Evolutionary conservation across 2,329 filamentous ascomycete genomes (phyloP).

Genomic region (Rhynchosporium graminicola): DNA sequence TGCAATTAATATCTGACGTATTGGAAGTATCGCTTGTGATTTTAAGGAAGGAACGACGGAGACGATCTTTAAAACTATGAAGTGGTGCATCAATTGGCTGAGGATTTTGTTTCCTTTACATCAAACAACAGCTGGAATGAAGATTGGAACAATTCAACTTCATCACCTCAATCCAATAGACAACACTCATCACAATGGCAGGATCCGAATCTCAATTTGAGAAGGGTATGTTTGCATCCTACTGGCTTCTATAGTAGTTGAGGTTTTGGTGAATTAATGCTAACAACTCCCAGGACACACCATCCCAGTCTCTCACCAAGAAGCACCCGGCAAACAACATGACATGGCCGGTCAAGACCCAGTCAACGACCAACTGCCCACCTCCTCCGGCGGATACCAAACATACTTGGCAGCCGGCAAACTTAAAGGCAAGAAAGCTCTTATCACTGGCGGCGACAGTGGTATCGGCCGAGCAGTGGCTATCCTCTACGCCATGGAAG

Average conservation of each 20-base stretch:
- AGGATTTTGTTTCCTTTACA: constrained; percentile 31
- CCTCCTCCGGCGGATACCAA: constrained; percentile 65
- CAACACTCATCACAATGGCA: constrained; percentile 10
- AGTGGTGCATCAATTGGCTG: constrained; percentile 35
- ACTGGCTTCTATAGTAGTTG: not conserved
- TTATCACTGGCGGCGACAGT: constrained; percentile 80
- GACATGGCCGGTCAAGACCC: constrained; percentile 59
- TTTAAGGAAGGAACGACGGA: not conserved
- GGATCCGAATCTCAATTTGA: constrained; percentile 39
- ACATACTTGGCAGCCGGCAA: constrained; percentile 76
- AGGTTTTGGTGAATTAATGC: not conserved
- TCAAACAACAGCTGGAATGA: not conserved
- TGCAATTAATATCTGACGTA: constrained; percentile 8
- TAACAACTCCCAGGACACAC: constrained; percentile 46
- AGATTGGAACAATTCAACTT: not conserved
- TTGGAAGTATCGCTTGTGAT: not conserved
- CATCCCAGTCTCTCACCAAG: constrained; percentile 53
- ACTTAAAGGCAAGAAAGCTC: constrained; percentile 70
- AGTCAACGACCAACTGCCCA: constrained; percentile 65
- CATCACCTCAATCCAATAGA: not conserved
- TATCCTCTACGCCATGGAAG: constrained; percentile 79
- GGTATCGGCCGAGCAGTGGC: constrained; percentile 78
- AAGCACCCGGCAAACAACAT: constrained; percentile 50
- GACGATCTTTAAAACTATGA: constrained; percentile 19
- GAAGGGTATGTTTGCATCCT: constrained; percentile 33